These are phyloP conservation scores for Aspergillus sp. DNA, from an alignment of 2,329 filamentous ascomycete species.

Conservation along the genomic window DNA sequence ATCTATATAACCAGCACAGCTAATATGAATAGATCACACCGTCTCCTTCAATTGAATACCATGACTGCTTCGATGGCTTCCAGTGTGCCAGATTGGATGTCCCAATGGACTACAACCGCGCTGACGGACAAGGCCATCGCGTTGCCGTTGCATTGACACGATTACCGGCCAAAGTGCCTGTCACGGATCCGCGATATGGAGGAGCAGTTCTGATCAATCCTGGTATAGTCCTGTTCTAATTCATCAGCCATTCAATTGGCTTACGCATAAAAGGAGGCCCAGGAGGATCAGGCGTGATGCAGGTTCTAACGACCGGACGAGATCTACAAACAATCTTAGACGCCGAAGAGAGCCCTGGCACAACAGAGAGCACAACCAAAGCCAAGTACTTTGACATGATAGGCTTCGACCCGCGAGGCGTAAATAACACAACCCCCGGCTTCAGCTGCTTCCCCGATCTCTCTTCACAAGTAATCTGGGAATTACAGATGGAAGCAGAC, in stretches of 20 bases:
- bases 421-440: conserved; percentile 35
- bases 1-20: not conserved
- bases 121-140: conserved; percentile 24
- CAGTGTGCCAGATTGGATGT: conserved; percentile 46
- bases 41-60: conserved; percentile 26
- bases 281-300: conserved; percentile 37
- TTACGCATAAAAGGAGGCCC: conserved; percentile 30
- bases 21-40: conserved; percentile 17
- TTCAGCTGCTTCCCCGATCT: conserved; percentile 36
- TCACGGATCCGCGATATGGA: conserved; percentile 39
- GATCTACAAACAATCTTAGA: conserved; percentile 34
- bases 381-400: conserved; percentile 36
- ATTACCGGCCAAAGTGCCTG: conserved; percentile 37
- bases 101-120: conserved; percentile 42
- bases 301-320: conserved; percentile 26
- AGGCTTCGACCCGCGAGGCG: conserved; percentile 40
- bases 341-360: conserved; percentile 19
- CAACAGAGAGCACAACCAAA: not conserved
- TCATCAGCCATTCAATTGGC: too few species aligned
- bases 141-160: conserved; percentile 42
- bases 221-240: conserved; percentile 14
- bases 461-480: conserved; percentile 25
- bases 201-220: conserved; percentile 46
- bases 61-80: conserved; percentile 40
- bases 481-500: conserved; percentile 28